A percentile compares a stretch with the other conserved stretches of the same genome.
phyloP scores from a whole-genome alignment of 805 yeast genomes.

The Candida pseudofarinosa region DNA sequence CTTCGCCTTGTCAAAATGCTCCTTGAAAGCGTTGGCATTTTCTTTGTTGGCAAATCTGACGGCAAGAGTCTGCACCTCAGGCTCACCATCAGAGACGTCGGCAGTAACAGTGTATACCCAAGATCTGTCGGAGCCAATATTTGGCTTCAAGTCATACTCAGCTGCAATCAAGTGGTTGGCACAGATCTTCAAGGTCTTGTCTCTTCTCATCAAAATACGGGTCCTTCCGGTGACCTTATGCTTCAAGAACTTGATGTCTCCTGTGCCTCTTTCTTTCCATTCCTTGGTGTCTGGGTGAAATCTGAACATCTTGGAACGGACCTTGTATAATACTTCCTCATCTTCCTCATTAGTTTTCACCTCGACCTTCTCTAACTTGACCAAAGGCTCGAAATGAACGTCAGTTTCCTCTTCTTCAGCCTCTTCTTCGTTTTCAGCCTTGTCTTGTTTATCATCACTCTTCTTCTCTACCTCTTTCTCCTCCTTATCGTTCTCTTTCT shows the following conservation, averaged over 20 bases:
- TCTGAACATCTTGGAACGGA: slow-evolving; percentile 92
- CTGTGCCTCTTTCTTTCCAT: slow-evolving; percentile 99
- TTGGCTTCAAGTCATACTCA: slow-evolving; percentile 81
- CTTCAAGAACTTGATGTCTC: slow-evolving; percentile 92
- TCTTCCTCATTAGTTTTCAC: slow-evolving; percentile 69
- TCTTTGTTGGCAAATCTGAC: slow-evolving; percentile 90
- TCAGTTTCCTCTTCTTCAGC: slow-evolving; percentile 64
- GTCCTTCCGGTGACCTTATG: slow-evolving; percentile 80
- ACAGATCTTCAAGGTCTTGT: slow-evolving; percentile 95
- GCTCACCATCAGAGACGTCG: slow-evolving; percentile 89
- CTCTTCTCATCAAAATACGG: slow-evolving; percentile 97
- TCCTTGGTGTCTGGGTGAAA: slow-evolving; percentile 80
- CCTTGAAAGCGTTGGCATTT: slow-evolving; percentile 94
- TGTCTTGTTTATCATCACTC: slow-evolving; percentile 23
- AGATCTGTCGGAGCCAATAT: slow-evolving; percentile 95
- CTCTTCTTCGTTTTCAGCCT: slow-evolving; percentile 17
- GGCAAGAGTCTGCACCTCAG: slow-evolving; percentile 95
- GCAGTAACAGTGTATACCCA: slow-evolving; percentile 92
- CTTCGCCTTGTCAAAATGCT: slow-evolving; percentile 84
- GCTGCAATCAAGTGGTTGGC: slow-evolving; percentile 91
- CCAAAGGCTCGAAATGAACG: slow-evolving; percentile 95
- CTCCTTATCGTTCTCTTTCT: slow-evolving; percentile 31
- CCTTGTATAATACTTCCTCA: slow-evolving; percentile 47
- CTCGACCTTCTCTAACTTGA: slow-evolving; percentile 91
- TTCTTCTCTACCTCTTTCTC: slow-evolving; percentile 27